These are phyloP conservation scores for Globisporangium solare DNA, from an alignment of 352 stramenopile genomes.

Conservation along the genomic window DNA sequence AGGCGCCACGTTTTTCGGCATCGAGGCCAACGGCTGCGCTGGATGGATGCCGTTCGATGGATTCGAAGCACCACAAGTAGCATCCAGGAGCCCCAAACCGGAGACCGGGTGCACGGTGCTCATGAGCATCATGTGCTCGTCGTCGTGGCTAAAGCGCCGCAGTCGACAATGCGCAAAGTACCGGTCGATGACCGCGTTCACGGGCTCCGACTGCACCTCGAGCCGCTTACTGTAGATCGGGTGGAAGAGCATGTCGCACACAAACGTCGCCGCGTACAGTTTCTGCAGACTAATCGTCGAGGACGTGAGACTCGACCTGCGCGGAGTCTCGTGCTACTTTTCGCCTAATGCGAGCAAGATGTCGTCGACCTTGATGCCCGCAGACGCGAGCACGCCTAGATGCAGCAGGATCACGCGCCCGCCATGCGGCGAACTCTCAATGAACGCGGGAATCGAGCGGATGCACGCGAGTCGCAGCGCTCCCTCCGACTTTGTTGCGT, in stretches of 20 bases:
- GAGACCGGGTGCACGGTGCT: conserved; percentile 12
- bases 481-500: conserved; percentile 26
- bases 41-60: background rate
- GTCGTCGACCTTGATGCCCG: conserved; percentile 44
- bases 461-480: conserved; percentile 35
- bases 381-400: conserved; percentile 37
- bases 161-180: conserved; percentile 72
- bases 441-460: conserved; percentile 37
- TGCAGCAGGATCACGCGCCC: conserved; percentile 60
- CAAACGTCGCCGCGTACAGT: conserved; percentile 50
- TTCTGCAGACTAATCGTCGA: conserved; percentile 32
- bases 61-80: background rate
- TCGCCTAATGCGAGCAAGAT: conserved; percentile 55
- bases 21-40: conserved; percentile 17
- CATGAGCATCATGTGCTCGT: conserved; percentile 23
- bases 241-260: conserved; percentile 76
- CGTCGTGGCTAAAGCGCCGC: conserved; percentile 59
- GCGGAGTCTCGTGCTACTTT: conserved; percentile 38
- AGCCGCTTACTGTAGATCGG: conserved; percentile 55
- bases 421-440: conserved; percentile 44
- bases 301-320: conserved; percentile 9
- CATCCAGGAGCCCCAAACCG: background rate
- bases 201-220: conserved; percentile 30
- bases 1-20: conserved; percentile 16
- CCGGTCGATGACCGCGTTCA: conserved; percentile 54